These are phyloP conservation scores for Agroathelia rolfsii DNA, from an alignment of 1,284 basidiomycete species.

Conservation along the genomic window DNA sequence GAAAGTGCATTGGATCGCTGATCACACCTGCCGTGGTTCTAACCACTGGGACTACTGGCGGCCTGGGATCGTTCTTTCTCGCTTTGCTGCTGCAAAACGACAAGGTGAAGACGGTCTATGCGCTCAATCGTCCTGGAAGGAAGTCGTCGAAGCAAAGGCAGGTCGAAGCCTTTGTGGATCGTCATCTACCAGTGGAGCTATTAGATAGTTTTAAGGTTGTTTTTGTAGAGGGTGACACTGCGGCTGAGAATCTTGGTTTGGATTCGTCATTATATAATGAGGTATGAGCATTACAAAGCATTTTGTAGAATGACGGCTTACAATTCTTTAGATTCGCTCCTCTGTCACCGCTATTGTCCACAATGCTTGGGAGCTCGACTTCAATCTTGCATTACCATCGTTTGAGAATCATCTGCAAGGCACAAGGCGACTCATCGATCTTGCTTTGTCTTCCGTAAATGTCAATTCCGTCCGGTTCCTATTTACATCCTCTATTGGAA, in stretches of 20 bases:
- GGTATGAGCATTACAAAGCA: no score
- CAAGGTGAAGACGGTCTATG: background rate
- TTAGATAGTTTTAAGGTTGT: constrained; percentile 20
- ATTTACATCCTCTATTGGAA: constrained; percentile 22
- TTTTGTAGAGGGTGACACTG: constrained; percentile 24
- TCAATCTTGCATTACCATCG: constrained; percentile 24
- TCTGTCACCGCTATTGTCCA: constrained; percentile 20
- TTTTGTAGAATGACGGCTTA: no score
- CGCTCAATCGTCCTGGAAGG: constrained; percentile 2
- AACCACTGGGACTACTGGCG: constrained; percentile 2
- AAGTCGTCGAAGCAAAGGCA: constrained; percentile 19
- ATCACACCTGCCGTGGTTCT: background rate
- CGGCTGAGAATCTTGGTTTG: constrained; percentile 21
- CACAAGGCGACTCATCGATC: constrained; percentile 21
- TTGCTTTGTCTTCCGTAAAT: constrained; percentile 19
- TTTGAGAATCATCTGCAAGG: constrained; percentile 22
- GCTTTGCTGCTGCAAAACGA: background rate
- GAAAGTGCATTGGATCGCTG: no score
- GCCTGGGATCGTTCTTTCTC: constrained; percentile 1
- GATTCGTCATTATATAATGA: constrained; percentile 17
- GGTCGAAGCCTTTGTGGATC: constrained; percentile 17
- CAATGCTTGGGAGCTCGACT: constrained; percentile 26
- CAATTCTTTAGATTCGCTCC: constrained; percentile 16
- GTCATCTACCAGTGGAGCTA: constrained; percentile 20
- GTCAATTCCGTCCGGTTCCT: constrained; percentile 16